Evolutionary conservation across 345 rosid species (phyloP).

Genomic region (Lepidium africanum): DNA sequence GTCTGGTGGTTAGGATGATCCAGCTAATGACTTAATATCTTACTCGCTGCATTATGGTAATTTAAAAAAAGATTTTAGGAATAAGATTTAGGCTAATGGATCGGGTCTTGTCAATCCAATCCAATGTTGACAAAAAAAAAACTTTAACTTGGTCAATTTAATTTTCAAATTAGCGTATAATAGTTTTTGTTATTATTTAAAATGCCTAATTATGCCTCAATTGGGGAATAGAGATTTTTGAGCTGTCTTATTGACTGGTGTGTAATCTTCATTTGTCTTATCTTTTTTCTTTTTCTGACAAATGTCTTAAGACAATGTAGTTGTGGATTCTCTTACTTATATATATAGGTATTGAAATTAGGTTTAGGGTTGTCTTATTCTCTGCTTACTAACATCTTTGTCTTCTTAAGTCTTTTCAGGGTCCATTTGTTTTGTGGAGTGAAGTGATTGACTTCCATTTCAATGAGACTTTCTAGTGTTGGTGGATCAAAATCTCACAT

Average conservation of each 20-base stretch:
- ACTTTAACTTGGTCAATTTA: neutral
- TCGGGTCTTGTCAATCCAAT: no score
- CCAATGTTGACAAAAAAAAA: no score
- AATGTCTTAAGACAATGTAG: neutral
- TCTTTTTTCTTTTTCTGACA: neutral
- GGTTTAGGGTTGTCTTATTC: neutral
- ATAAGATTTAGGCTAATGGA: no score
- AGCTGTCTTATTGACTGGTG: constrained; percentile 13
- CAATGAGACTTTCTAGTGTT: neutral
- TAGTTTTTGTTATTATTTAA: neutral
- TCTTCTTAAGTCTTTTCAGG: neutral
- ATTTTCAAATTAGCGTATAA: neutral
- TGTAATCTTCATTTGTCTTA: neutral
- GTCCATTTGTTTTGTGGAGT: neutral
- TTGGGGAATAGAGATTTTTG: neutral
- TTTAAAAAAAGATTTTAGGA: no score
- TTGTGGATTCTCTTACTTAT: neutral
- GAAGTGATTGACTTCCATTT: neutral
- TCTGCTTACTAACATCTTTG: neutral
- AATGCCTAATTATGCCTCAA: neutral
- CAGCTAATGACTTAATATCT: no score
- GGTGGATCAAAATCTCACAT: constrained; percentile 24
- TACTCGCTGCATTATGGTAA: no score
- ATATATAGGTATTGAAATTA: neutral
- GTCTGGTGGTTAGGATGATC: no score